Conservation (phyloP, 2,329 filamentous ascomycete species). For the Zasmidium citrigriseum region DNA sequence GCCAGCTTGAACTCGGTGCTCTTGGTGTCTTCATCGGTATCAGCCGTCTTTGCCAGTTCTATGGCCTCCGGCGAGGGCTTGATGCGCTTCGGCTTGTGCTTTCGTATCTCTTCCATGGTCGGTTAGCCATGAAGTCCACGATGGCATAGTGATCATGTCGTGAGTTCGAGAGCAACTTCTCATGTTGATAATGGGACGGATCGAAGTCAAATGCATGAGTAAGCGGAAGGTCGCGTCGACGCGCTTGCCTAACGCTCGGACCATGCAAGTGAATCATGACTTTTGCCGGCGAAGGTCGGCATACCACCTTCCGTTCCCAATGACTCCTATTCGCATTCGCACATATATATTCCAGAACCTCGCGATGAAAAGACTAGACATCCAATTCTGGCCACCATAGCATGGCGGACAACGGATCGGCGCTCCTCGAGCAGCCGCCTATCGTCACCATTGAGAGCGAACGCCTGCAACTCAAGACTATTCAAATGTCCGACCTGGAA, state of each 20-base stretch:
- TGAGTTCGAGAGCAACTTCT: background rate
- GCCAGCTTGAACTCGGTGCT: slow-evolving; percentile 90
- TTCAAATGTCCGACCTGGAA: slow-evolving; percentile 22
- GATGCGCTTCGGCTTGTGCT: slow-evolving; percentile 21
- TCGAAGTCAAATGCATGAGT: background rate
- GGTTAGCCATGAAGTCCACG: background rate
- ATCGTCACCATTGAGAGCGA: slow-evolving; percentile 17
- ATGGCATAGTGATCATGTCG: background rate
- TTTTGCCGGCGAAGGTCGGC: background rate
- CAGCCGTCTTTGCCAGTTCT: slow-evolving; percentile 3
- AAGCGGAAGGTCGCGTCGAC: slow-evolving; percentile 2
- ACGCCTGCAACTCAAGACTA: slow-evolving; percentile 22
- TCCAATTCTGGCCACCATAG: background rate
- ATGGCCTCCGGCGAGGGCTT: slow-evolving; percentile 12
- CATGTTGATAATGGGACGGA: background rate
- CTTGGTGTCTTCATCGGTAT: slow-evolving; percentile 59
- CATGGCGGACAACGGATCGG: slow-evolving; percentile 6
- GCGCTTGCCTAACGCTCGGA: too few species aligned
- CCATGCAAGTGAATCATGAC: background rate
- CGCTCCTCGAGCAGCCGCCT: slow-evolving; percentile 16
- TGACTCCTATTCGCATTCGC: background rate
- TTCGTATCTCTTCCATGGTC: slow-evolving; percentile 14
- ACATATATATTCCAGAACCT: background rate
- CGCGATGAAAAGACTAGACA: background rate
- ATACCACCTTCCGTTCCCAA: background rate